Conservation (phyloP, 257 asterid species). For the Haberlea rhodopensis region DNA sequence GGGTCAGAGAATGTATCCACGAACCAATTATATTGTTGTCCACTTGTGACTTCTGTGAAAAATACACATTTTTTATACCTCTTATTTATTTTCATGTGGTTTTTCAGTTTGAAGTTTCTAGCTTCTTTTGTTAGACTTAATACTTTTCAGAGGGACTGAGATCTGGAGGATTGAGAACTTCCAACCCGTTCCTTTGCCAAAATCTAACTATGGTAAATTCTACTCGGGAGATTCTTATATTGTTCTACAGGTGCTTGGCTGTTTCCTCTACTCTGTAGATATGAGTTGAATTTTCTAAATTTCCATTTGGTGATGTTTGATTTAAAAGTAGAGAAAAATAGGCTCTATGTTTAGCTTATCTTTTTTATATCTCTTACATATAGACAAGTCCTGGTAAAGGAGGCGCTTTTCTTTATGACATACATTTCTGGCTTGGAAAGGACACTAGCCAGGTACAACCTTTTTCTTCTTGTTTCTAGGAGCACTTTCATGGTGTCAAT, state of each 20-base stretch:
- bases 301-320: neutral
- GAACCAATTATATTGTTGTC: neutral
- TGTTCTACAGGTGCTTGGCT: conserved; percentile 66
- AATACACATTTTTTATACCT: neutral
- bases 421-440: conserved; percentile 97
- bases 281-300: conserved; percentile 3
- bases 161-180: conserved; percentile 96
- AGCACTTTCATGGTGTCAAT: conserved; percentile 7
- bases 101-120: conserved; percentile 6
- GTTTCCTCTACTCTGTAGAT: conserved; percentile 14
- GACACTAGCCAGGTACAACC: conserved; percentile 87
- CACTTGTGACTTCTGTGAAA: neutral
- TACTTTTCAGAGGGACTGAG: conserved; percentile 69
- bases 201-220: conserved; percentile 84
- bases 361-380: conserved; percentile 2
- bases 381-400: conserved; percentile 84
- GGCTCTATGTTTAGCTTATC: conserved; percentile 5
- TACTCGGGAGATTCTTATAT: conserved; percentile 90
- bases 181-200: conserved; percentile 88
- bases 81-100: neutral
- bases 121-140: conserved; percentile 44
- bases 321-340: conserved; percentile 7
- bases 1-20: conserved; percentile 88
- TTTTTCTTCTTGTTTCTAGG: conserved; percentile 16
- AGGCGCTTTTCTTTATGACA: conserved; percentile 78